Conservation (phyloP, 2,329 filamentous ascomycete species). For the Coniochaeta sp. region DNA sequence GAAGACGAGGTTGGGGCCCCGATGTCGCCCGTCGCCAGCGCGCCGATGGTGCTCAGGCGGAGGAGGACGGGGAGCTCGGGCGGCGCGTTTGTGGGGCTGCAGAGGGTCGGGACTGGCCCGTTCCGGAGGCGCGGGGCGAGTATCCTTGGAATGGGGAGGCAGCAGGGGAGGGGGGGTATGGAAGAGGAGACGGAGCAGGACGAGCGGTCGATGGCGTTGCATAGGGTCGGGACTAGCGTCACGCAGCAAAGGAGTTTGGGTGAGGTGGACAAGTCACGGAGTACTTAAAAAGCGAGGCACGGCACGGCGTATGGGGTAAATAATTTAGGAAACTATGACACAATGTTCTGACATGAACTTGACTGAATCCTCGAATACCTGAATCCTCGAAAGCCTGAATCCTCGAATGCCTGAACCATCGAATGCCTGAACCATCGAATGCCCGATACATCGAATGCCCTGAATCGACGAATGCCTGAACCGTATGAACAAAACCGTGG, state of each 20-base stretch:
- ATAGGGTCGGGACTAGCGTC: slow-evolving; percentile 4
- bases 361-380: too few relatives aligned
- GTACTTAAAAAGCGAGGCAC: not conserved
- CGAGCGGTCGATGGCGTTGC: slow-evolving; percentile 3
- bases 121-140: not conserved
- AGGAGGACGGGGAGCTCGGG: not conserved
- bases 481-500: too few relatives aligned
- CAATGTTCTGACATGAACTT: not conserved
- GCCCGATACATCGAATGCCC: too few relatives aligned
- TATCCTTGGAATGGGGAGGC: not conserved
- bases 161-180: not conserved
- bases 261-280: not conserved
- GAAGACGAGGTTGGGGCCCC: not conserved
- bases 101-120: not conserved
- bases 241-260: not conserved
- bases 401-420: too few relatives aligned
- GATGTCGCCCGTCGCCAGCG: not conserved
- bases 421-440: too few relatives aligned
- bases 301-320: not conserved
- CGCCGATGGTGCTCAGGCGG: not conserved
- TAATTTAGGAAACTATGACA: not conserved
- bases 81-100: not conserved
- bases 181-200: not conserved
- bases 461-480: too few relatives aligned
- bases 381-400: too few relatives aligned